Percentiles rank a stretch among this genome's conserved stretches.
These are phyloP conservation scores for Syzygium grande DNA, from an alignment of 345 rosid genomes.

Conservation along the genomic window DNA sequence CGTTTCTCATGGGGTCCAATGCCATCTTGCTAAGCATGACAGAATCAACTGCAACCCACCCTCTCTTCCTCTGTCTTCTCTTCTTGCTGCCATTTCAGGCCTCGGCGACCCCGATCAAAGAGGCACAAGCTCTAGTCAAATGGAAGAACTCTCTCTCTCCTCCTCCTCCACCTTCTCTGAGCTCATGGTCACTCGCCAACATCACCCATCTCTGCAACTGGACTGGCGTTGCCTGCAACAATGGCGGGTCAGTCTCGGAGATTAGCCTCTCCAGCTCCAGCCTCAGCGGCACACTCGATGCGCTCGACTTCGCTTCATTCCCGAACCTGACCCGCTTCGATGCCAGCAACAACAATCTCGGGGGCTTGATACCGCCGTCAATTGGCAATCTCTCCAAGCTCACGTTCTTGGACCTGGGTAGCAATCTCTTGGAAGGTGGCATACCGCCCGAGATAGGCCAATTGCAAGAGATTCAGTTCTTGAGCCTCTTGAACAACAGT, in stretches of 20 bases:
- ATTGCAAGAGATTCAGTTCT: neutral
- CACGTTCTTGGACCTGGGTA: neutral
- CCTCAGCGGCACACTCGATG: conserved; percentile 26
- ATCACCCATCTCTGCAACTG: conserved; percentile 53
- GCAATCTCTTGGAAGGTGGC: neutral
- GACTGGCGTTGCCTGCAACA: conserved; percentile 36
- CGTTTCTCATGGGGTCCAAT: no score
- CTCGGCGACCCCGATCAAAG: conserved; percentile 25
- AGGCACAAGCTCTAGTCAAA: conserved; percentile 56
- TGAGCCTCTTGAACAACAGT: neutral
- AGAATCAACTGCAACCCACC: neutral
- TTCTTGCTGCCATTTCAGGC: conserved; percentile 18
- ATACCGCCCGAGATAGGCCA: neutral
- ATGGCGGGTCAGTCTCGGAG: conserved; percentile 13
- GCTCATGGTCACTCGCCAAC: conserved; percentile 49
- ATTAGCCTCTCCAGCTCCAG: conserved; percentile 21
- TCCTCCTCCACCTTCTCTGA: conserved; percentile 22
- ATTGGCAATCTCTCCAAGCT: neutral
- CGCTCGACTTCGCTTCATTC: conserved; percentile 39
- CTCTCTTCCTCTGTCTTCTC: neutral
- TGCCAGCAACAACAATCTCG: conserved; percentile 40
- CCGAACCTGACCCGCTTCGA: conserved; percentile 38
- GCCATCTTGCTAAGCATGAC: neutral
- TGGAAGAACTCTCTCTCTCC: conserved; percentile 25
- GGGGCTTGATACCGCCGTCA: neutral